Percentiles rank a stretch among this genome's conserved stretches.
phyloP scores from a whole-genome alignment of 1,139 yeast species.

The Starmera stellimalicola region DNA sequence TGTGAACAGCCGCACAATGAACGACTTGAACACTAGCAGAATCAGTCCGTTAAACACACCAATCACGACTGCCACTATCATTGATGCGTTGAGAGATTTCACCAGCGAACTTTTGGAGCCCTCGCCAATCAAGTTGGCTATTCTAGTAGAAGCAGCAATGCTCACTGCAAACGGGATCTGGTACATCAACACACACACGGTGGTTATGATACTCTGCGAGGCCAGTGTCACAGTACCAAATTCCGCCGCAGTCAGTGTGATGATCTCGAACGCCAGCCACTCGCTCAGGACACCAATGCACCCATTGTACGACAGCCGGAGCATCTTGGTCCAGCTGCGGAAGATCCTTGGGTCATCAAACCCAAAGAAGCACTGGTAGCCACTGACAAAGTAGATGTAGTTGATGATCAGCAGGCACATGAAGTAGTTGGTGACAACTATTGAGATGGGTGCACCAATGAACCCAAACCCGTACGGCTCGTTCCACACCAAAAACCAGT shows the following conservation, averaged over 20 bases:
- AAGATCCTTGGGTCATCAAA: constrained; percentile 31
- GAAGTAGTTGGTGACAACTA: constrained; percentile 58
- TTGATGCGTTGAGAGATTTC: constrained; percentile 32
- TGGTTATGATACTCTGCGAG: constrained; percentile 63
- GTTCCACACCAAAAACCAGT: constrained; percentile 60
- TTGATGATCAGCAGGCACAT: constrained; percentile 43
- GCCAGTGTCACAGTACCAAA: constrained; percentile 63
- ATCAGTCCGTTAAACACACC: constrained; percentile 34
- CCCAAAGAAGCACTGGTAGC: constrained; percentile 51
- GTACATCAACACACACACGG: constrained; percentile 58
- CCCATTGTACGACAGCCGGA: constrained; percentile 49
- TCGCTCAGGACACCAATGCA: constrained; percentile 60
- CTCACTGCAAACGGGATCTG: constrained; percentile 71
- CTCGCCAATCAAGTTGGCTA: constrained; percentile 73
- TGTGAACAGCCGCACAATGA: constrained; percentile 41
- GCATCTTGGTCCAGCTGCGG: constrained; percentile 42
- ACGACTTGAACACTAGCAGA: constrained; percentile 29
- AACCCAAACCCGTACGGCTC: constrained; percentile 51
- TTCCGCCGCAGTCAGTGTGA: constrained; percentile 51
- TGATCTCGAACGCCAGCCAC: constrained; percentile 60
- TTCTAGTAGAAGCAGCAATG: constrained; percentile 66
- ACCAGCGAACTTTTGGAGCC: constrained; percentile 44
- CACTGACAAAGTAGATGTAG: constrained; percentile 40
- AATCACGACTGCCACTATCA: constrained; percentile 31
- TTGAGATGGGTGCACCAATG: constrained; percentile 68